Evolutionary conservation across 2,329 filamentous ascomycete species (phyloP).

Genomic region (Curvularia sp.): DNA sequence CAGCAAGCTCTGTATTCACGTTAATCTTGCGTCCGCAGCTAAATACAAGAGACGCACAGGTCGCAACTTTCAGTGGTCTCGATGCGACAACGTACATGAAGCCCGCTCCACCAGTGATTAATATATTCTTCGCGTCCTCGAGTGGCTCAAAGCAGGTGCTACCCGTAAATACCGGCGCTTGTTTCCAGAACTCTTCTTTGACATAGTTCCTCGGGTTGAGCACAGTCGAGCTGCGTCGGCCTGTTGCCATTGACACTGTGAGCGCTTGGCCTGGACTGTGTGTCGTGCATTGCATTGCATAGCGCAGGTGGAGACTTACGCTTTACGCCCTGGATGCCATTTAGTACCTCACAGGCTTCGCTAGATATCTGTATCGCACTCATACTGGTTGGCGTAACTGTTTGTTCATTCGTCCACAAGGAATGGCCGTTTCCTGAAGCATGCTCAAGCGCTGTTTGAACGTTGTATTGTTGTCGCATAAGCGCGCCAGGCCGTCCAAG

Average conservation of each 20-base stretch:
- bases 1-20: constrained; percentile 71
- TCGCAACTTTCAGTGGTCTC: constrained; percentile 10
- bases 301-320: constrained; percentile 30
- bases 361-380: constrained; percentile 39
- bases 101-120: constrained; percentile 83
- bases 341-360: constrained; percentile 12
- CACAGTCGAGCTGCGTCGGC: constrained; percentile 48
- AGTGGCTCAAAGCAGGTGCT: constrained; percentile 74
- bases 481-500: constrained; percentile 1
- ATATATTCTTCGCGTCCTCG: constrained; percentile 76
- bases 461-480: constrained; percentile 2
- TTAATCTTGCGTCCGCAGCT: constrained; percentile 20
- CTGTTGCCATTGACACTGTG: constrained; percentile 22
- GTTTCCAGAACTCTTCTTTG: constrained; percentile 72
- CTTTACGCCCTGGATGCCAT: constrained; percentile 34
- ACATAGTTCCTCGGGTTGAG: constrained; percentile 53
- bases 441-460: constrained; percentile 11
- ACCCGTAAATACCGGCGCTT: constrained; percentile 73
- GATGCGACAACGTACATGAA: constrained; percentile 71
- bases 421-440: background rate
- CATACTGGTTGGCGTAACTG: constrained; percentile 28
- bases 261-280: constrained; percentile 15
- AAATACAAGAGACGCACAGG: constrained; percentile 11
- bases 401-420: background rate
- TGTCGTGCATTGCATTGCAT: constrained; percentile 12